A percentile compares a stretch with the other conserved stretches of the same genome.
These are phyloP conservation scores for Chlamydomonas applanata DNA, from an alignment of 139 green algal genomes.

Conservation along the genomic window DNA sequence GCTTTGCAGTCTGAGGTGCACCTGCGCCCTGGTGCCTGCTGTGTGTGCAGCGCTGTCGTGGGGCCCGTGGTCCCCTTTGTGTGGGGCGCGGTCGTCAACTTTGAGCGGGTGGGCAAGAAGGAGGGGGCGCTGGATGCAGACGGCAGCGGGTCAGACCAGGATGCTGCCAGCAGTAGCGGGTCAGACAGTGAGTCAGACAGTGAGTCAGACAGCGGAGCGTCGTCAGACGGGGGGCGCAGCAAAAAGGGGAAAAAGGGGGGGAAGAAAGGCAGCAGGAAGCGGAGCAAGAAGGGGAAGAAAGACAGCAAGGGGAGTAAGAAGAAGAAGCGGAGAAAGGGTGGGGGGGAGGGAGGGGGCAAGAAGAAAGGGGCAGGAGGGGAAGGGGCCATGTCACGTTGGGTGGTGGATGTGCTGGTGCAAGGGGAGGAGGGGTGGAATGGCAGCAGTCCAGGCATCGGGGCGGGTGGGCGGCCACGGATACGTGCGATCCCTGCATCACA, in stretches of 20 bases:
- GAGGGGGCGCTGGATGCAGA: constrained; percentile 14
- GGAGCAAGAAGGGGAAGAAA: background rate
- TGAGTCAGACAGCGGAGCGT: too few species aligned
- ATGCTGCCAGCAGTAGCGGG: background rate
- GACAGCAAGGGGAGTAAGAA: background rate
- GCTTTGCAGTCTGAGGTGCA: too few species aligned
- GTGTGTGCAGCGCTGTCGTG: constrained; percentile 11
- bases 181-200: background rate
- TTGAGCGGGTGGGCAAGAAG: constrained; percentile 64
- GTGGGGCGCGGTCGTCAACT: constrained; percentile 83
- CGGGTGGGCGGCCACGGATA: constrained; percentile 14
- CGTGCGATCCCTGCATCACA: constrained; percentile 18
- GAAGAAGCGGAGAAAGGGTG: constrained; percentile 2
- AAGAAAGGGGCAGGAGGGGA: constrained; percentile 2
- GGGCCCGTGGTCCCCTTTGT: constrained; percentile 30
- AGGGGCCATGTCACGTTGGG: constrained; percentile 36
- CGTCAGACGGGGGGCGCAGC: too few species aligned
- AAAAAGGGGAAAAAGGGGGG: background rate
- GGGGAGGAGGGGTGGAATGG: constrained; percentile 13
- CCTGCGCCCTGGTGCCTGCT: too few species aligned
- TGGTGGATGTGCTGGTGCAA: constrained; percentile 81
- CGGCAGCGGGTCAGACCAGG: background rate
- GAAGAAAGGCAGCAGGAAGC: background rate
- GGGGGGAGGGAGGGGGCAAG: background rate
- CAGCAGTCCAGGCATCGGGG: background rate